phyloP scores from a whole-genome alignment of 2,329 filamentous ascomycete species.

The Orbilia oligospora region DNA sequence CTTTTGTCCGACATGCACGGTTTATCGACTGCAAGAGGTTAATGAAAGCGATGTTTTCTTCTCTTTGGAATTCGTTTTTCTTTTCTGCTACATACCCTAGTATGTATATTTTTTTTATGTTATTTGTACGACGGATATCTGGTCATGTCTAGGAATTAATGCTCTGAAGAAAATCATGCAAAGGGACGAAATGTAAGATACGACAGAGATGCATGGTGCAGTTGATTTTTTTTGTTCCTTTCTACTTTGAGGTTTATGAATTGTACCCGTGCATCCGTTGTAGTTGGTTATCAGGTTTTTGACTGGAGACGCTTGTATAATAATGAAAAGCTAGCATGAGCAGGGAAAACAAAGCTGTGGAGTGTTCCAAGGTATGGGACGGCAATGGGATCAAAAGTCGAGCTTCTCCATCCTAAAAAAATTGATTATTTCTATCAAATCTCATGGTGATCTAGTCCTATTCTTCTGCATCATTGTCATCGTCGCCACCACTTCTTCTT shows the following conservation, averaged over 20 bases:
- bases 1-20: not conserved
- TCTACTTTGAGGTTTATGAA: not conserved
- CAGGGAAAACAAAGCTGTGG: not conserved
- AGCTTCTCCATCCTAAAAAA: not conserved
- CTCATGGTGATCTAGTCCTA: constrained; percentile 19
- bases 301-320: not conserved
- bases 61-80: not conserved
- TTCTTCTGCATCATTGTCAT: constrained; percentile 56
- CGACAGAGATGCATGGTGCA: not conserved
- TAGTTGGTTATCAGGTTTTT: not conserved
- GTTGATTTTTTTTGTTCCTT: too few species aligned
- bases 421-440: not conserved
- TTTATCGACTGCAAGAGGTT: constrained; percentile 8
- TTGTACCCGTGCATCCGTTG: too few species aligned
- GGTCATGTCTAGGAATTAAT: not conserved
- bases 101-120: not conserved
- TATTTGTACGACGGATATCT: not conserved
- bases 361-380: not conserved
- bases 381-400: not conserved
- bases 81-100: not conserved
- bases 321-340: not conserved
- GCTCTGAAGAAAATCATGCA: not conserved
- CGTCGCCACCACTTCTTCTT: not conserved
- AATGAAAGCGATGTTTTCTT: not conserved
- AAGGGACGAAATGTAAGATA: constrained; percentile 12